Evolutionary conservation across 2,329 filamentous ascomycete species (phyloP).

Genomic region (Ceratocystis colombiana): DNA sequence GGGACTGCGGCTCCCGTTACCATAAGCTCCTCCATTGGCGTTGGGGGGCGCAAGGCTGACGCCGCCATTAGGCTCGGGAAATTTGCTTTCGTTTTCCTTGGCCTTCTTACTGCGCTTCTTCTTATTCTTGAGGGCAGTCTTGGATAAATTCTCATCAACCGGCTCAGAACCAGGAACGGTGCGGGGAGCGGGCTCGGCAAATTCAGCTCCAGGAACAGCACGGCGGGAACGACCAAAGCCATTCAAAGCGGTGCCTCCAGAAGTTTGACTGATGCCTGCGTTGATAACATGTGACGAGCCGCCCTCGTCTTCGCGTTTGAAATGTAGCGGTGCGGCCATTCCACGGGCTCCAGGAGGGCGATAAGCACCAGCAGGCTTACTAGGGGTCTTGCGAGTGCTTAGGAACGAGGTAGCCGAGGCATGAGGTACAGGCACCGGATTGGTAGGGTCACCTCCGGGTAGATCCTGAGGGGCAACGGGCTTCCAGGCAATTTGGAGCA

Average conservation of each 20-base stretch:
- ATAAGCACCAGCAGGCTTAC: constrained; percentile 95
- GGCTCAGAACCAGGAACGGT: constrained; percentile 55
- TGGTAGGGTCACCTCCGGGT: constrained; percentile 58
- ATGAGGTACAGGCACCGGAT: constrained; percentile 66
- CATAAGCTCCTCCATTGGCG: constrained; percentile 32
- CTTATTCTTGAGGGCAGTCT: constrained; percentile 89
- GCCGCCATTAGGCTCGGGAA: constrained; percentile 38
- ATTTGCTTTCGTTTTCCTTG: constrained; percentile 62
- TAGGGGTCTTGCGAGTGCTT: constrained; percentile 81
- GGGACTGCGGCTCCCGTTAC: constrained; percentile 50
- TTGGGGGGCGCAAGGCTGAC: constrained; percentile 41
- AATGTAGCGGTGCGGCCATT: constrained; percentile 77
- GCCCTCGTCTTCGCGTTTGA: constrained; percentile 95
- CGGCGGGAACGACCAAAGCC: constrained; percentile 71
- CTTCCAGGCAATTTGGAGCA: constrained; percentile 85
- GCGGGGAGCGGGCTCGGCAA: constrained; percentile 57
- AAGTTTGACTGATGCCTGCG: constrained; percentile 44
- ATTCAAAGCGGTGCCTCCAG: constrained; percentile 50
- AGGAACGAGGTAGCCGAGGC: constrained; percentile 72
- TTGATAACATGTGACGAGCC: constrained; percentile 78
- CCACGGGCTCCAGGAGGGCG: constrained; percentile 89
- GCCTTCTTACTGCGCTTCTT: constrained; percentile 93
- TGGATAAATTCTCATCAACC: constrained; percentile 66
- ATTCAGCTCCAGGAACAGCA: constrained; percentile 78
- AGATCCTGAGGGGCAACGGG: constrained; percentile 57